A percentile compares a stretch with the other conserved stretches of the same genome.
phyloP scores from a whole-genome alignment of 2,329 filamentous ascomycete species.

The Cyphellophora europaea region DNA sequence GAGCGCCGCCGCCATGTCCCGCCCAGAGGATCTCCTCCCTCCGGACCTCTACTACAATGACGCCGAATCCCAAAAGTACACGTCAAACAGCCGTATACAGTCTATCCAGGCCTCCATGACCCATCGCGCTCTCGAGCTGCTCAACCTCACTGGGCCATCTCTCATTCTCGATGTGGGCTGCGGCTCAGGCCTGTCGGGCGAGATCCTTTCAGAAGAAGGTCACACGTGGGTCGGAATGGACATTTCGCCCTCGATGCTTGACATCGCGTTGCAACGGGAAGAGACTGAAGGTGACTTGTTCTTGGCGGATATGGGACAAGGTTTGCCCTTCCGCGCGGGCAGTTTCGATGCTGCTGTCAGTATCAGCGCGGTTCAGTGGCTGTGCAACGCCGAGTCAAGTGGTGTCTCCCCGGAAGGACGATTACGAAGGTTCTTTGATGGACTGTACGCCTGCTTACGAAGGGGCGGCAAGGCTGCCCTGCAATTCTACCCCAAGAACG shows the following conservation, averaged over 20 bases:
- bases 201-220: slow-evolving; percentile 77
- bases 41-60: slow-evolving; percentile 98
- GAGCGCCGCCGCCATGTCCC: slow-evolving; percentile 66
- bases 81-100: slow-evolving; percentile 88
- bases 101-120: slow-evolving; percentile 96
- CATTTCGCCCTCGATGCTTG: slow-evolving; percentile 91
- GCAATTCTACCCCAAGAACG: slow-evolving; percentile 97
- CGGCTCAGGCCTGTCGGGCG: slow-evolving; percentile 85
- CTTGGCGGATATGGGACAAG: slow-evolving; percentile 89
- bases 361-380: slow-evolving; percentile 95
- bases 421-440: slow-evolving; percentile 81
- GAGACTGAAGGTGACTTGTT: slow-evolving; percentile 92
- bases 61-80: slow-evolving; percentile 92
- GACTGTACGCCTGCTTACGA: slow-evolving; percentile 73
- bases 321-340: slow-evolving; percentile 84
- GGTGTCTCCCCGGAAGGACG: slow-evolving; percentile 65
- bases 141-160: slow-evolving; percentile 68
- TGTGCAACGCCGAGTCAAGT: slow-evolving; percentile 75
- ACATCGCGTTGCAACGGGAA: slow-evolving; percentile 70
- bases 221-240: slow-evolving; percentile 98
- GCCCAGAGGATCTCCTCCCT: slow-evolving; percentile 91
- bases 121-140: slow-evolving; percentile 80
- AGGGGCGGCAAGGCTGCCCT: slow-evolving; percentile 85
- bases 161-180: slow-evolving; percentile 95
- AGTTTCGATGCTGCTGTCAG: slow-evolving; percentile 91